A percentile compares a stretch with the other conserved stretches of the same genome.
These are phyloP conservation scores for Steccherinum ochraceum DNA, from an alignment of 768 basidiomycete genomes.

Conservation along the genomic window DNA sequence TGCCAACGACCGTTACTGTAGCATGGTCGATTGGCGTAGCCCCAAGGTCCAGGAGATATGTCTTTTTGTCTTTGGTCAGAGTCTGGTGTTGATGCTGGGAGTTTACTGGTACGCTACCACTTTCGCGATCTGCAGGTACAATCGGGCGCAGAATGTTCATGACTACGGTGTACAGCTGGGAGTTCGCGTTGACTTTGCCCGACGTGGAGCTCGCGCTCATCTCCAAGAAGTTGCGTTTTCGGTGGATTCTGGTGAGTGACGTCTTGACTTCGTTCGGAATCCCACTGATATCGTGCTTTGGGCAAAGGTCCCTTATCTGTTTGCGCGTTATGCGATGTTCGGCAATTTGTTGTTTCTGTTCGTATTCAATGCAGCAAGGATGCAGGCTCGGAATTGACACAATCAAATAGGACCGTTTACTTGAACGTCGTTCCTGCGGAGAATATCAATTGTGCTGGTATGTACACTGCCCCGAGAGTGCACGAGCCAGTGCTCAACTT, in stretches of 20 bases:
- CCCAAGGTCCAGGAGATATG: not conserved
- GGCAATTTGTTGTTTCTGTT: no score
- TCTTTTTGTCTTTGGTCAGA: slow-evolving; percentile 1
- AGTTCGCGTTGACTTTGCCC: not conserved
- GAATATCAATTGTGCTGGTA: no score
- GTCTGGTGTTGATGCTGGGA: slow-evolving; percentile 3
- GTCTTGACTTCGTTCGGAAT: not conserved
- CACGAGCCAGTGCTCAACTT: no score
- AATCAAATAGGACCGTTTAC: no score
- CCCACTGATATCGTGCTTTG: not conserved
- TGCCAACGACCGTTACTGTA: no score
- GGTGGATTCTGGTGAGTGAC: slow-evolving; percentile 2
- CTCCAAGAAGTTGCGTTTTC: not conserved
- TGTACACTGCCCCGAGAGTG: no score
- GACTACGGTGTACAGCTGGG: slow-evolving; percentile 1
- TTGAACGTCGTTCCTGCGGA: no score
- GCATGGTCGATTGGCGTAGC: slow-evolving; percentile 7
- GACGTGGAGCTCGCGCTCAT: slow-evolving; percentile 3
- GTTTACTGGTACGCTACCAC: slow-evolving; percentile 3
- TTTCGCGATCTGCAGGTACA: not conserved
- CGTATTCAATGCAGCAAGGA: no score
- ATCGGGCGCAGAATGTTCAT: not conserved
- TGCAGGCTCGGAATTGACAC: no score
- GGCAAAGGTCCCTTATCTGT: slow-evolving; percentile 7
- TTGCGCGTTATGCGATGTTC: no score